phyloP scores from a whole-genome alignment of 2,329 filamentous ascomycete species.

The Epichloe festucae region DNA sequence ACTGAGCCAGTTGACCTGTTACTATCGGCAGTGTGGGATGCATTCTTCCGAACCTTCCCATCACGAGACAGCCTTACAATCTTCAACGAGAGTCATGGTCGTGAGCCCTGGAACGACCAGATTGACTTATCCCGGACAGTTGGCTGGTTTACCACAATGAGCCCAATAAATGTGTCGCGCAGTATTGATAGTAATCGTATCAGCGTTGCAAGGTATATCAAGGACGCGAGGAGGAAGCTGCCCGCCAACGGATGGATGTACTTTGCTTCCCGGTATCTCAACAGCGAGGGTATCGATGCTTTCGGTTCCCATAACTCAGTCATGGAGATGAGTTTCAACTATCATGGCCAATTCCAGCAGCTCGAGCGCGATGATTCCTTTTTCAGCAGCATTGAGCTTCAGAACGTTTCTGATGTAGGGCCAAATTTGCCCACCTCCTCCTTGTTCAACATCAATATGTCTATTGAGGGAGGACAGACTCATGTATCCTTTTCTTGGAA shows the following conservation, averaged over 20 bases:
- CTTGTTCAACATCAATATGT: constrained; percentile 2
- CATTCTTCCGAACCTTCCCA: constrained; percentile 19
- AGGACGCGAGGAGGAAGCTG: not conserved
- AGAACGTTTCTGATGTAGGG: constrained; percentile 3
- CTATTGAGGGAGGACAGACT: constrained; percentile 1
- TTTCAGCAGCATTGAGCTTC: constrained; percentile 4
- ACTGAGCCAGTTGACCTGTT: constrained; percentile 20
- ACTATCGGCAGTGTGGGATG: constrained; percentile 16
- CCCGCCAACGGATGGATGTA: constrained; percentile 2
- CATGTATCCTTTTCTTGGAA: constrained; percentile 3
- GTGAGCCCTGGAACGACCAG: constrained; percentile 17
- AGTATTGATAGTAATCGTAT: not conserved
- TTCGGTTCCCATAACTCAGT: not conserved
- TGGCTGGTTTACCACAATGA: constrained; percentile 26
- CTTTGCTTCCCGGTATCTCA: not conserved
- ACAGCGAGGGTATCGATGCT: not conserved
- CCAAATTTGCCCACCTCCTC: constrained; percentile 1
- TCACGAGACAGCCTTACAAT: constrained; percentile 14
- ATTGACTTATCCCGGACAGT: constrained; percentile 22
- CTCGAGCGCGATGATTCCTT: constrained; percentile 8
- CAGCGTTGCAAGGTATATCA: not conserved
- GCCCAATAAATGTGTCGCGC: constrained; percentile 11
- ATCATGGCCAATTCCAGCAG: constrained; percentile 8
- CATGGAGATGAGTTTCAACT: constrained; percentile 8
- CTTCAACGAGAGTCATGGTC: constrained; percentile 12